Conservation (phyloP, 768 basidiomycete species). For the Serendipita sp. region DNA sequence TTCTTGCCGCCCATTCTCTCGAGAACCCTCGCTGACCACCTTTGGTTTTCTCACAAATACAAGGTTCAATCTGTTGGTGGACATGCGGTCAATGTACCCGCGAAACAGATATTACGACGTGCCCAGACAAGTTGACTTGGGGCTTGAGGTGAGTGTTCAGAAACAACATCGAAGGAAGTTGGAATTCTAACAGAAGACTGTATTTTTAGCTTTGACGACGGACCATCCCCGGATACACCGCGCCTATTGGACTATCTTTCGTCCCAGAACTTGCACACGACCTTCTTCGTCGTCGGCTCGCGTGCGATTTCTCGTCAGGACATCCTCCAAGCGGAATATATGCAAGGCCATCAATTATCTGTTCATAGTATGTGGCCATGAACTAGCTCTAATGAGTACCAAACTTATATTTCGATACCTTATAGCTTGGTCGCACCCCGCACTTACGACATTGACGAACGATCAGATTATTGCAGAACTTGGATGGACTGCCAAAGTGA, state of each 20-base stretch:
- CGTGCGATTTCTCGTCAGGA: conserved; percentile 55
- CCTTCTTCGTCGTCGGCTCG: conserved; percentile 81
- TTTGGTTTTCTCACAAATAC: background rate
- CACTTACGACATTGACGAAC: conserved; percentile 57
- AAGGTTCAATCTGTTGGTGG: conserved; percentile 58
- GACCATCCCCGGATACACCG: conserved; percentile 64
- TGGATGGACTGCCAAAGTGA: conserved; percentile 74
- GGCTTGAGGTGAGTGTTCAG: conserved; percentile 26
- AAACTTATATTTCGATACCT: conserved; percentile 9
- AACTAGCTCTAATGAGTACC: background rate
- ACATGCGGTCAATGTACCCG: conserved; percentile 59
- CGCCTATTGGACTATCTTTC: conserved; percentile 57
- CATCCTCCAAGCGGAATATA: conserved; percentile 59
- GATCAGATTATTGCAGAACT: conserved; percentile 77
- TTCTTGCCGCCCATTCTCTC: background rate
- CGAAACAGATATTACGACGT: conserved; percentile 53
- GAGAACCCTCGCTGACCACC: background rate
- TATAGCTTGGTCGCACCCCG: conserved; percentile 40
- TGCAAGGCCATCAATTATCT: conserved; percentile 63
- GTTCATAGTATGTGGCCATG: conserved; percentile 34
- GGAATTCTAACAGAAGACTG: background rate
- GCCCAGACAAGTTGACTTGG: conserved; percentile 48
- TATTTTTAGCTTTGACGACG: conserved; percentile 50
- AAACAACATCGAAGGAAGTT: too few species aligned
- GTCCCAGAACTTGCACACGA: conserved; percentile 47